Base-by-base conservation (phyloP, 306 rosid genomes). In the Cucurbita moschata region DNA sequence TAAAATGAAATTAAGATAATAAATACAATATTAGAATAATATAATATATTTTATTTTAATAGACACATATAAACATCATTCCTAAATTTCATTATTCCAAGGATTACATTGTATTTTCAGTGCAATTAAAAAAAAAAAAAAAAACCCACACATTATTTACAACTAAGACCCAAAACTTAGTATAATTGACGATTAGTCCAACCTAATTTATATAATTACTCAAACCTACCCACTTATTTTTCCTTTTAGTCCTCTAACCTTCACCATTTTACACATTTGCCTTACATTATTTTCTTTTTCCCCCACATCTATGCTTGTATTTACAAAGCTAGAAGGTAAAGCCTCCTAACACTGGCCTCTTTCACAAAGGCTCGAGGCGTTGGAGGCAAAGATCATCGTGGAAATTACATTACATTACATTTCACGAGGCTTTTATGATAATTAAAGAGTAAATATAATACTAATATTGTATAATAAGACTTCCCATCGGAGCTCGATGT, bases 401-500 rank as follows among this genome's bases (percentile, higher is more conserved):
- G 69, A 11, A 56, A 51, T 76, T 74, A 85, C 82, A 78, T 30
- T 74, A 73, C 59, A 76, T 30, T 74, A 73, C 59, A 76, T 75
- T 75, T 53, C 13, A 52, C 21, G 88, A 83, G 85, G 63, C 76
- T 72, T 43, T 70, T 62, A 46, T 30, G 35, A 82, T 79, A 85
- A 84, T 82, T 81, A 78, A 30, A 78, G 78, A 14, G 65, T 58
- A 77, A 82, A 65, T 66, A 77, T 78, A 58, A 55, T 39, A 39
- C 83, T 83, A 94, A 40, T 89, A 90, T 77, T 89, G 88, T 78
- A 92, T 83, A 63, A 87, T 77, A 74, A 92, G 87, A 58, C 91
- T 96, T 66, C 95, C 99, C 88, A 91, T 81, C 11, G 99, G 99
- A 63, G 97, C 91, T 54, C 99, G 79, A 87, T 91, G 97, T 0